A percentile compares a stretch with the other conserved stretches of the same genome.
Conservation (phyloP, 2,329 filamentous ascomycete genomes). For the Diplocarpon mali region DNA sequence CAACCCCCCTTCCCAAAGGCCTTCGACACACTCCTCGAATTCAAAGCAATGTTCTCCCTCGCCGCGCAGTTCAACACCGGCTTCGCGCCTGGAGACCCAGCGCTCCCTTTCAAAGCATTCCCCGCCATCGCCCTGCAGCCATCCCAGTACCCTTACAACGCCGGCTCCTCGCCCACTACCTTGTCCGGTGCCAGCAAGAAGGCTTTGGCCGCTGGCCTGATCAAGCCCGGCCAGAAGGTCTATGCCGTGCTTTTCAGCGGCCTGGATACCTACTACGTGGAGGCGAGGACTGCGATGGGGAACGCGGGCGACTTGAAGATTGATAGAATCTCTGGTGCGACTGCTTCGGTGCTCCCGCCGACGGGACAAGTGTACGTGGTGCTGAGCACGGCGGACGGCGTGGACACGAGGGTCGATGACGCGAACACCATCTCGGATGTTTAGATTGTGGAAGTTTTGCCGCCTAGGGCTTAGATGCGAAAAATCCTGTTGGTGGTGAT, state of each 20-base stretch:
- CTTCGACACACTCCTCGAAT: conserved; percentile 47
- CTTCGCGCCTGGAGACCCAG: conserved; percentile 41
- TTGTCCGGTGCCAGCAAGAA: conserved; percentile 19
- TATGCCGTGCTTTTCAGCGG: conserved; percentile 23
- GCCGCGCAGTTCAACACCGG: conserved; percentile 48
- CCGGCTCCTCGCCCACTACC: conserved; percentile 12
- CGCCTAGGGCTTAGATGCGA: conserved; percentile 1
- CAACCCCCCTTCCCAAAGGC: conserved; percentile 45
- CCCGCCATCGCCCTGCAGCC: conserved; percentile 33
- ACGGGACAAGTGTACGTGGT: conserved; percentile 32
- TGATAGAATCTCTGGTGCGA: conserved; percentile 11
- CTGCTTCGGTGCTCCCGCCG: conserved; percentile 12
- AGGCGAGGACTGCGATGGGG: conserved; percentile 7
- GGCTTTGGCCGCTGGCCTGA: conserved; percentile 9
- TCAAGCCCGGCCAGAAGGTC: conserved; percentile 8
- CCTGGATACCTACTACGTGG: conserved; percentile 22
- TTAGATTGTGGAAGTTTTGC: conserved; percentile 28
- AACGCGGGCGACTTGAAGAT: conserved; percentile 19
- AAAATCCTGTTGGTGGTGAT: neutral
- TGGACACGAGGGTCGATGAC: conserved; percentile 23
- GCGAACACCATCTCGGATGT: conserved; percentile 31
- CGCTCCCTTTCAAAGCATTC: conserved; percentile 50
- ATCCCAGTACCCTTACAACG: conserved; percentile 16
- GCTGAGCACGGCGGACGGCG: conserved; percentile 29
- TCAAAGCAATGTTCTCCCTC: conserved; percentile 53